A percentile compares a stretch with the other conserved stretches of the same genome.
These are phyloP conservation scores for Gautieria morchelliformis DNA, from an alignment of 768 basidiomycete genomes.

Conservation along the genomic window DNA sequence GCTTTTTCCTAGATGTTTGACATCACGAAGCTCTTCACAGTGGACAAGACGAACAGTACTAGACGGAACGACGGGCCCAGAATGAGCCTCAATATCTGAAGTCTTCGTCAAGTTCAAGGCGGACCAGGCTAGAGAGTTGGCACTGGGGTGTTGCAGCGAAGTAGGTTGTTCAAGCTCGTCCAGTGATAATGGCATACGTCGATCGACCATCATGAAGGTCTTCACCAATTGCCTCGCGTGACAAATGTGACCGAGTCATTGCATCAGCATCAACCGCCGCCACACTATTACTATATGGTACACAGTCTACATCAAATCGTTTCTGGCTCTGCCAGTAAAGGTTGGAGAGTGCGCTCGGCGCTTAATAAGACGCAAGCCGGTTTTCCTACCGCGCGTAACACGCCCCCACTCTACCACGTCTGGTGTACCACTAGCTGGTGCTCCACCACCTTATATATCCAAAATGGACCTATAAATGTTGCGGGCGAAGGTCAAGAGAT, in stretches of 20 bases:
- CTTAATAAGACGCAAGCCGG: too few species aligned
- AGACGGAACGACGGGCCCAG: not conserved
- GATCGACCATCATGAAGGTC: not conserved
- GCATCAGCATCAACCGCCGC: too few species aligned
- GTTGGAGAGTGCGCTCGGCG: too few species aligned
- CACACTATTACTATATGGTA: too few species aligned
- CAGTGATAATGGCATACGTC: not conserved
- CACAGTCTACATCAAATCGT: not conserved
- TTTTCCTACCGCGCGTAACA: too few species aligned
- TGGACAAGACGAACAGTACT: not conserved
- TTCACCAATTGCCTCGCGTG: too few species aligned
- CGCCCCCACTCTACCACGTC: too few species aligned
- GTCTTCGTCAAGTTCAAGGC: not conserved
- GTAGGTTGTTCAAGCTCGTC: not conserved
- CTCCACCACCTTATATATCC: slow-evolving; percentile 55
- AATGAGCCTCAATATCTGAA: not conserved
- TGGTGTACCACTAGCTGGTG: too few species aligned
- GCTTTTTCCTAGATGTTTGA: not conserved
- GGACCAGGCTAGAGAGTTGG: not conserved
- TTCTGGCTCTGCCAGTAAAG: not conserved
- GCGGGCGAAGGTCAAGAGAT: not conserved
- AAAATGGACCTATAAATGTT: slow-evolving; percentile 48
- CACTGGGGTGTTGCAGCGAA: not conserved
- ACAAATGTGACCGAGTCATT: too few species aligned
- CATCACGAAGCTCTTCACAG: not conserved